Base-by-base conservation (phyloP, 805 yeast species). In the Yamadazyma nakazawae region DNA sequence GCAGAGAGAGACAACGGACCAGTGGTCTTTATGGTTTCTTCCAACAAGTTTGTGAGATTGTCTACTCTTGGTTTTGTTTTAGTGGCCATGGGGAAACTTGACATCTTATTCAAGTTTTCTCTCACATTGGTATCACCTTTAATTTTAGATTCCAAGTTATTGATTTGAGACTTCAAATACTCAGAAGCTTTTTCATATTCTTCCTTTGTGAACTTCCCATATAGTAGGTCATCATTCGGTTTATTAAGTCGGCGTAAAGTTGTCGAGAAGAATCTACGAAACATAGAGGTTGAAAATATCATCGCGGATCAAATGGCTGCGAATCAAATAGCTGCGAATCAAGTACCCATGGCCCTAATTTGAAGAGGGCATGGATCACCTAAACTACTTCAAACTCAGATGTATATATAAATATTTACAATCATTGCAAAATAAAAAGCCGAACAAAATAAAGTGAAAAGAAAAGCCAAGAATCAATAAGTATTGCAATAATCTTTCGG, bases 1-100 rank as follows among this genome's bases (percentile, higher is more conserved):
- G 83, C 74, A 0, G 89, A 79, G 5, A 88, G 63, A 0, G 94
- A 68, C 5, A 88, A 68, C 0, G 96, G 96, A 0, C 96, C 96
- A 0, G 88, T 82, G 2, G 88, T 73, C 55, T 80, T 74, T 54
- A 80, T 80, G 2, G 78, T 70, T 52, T 78, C 76, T 24, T 65
- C 63, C 34, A 80, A 60, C 11, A 80, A 59, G 43, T 63, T 68
- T n/a, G 63, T 51, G 45, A 68, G 56, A 44, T 60, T 62, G 26
- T 54, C 47, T 30, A 67, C 51, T 24, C 56, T 52, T 11, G 53
- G 54, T 42, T 48, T 52, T 6, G 40, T 41, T 30, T 49, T 49
- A 6, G 50, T 42, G 5, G 58, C 49, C 51, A 46, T 48, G 16
- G 76, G 76, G 49, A 70, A 67, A 48, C 63, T 68, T 5, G 67